Evolutionary conservation across 2,329 filamentous ascomycete genomes (phyloP), one percentile per base, ranked within the genome.

Genomic region (Penicillium sclerotigenum): DNA sequence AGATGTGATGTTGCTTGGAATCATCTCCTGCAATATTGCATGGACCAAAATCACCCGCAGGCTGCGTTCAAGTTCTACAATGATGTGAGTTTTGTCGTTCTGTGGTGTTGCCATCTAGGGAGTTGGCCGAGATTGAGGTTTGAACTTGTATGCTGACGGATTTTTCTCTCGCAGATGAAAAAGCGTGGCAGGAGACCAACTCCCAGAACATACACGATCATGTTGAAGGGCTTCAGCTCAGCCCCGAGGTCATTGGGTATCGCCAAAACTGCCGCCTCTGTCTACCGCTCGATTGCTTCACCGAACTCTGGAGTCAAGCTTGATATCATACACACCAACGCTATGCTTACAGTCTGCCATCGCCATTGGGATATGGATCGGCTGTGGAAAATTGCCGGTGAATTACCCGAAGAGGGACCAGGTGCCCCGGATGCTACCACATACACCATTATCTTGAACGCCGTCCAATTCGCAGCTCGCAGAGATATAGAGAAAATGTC

Each of bases 1-100:
- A 77, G 86, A 56, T 86, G 88, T 60, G 78, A 83, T 4, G 91
- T 95, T 56, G 86, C 88, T 56, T 99, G 93, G 92, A 97, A 97
- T 73, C 84, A 89, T 68, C 74, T 96, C 42, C 87, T 99, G 54
- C 82, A 87, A 55, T 85, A 91, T 71, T 79, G 84, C 59, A 76
- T 97, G 71, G 75, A 81, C 40, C 78, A 84, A 24, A 79, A 83
- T 40, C 80, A 81, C 49, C 73, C 91, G 33, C 80, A 81, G 57
- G 76, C 79, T 20, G 92, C 89, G 18, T 75, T 96, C 55, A 91
- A 89, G 74, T 79, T 91, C n/a, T 97, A 86, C 77, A 96, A 97
- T 72, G 93, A 97, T 73, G 88, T 89, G 72, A 60, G 79, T 65
- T 24, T 42, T 13, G 14, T 29, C 3, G 33, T 31, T 45, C 42